Conservation (phyloP, 1,284 basidiomycete genomes). For the Cutaneotrichosporon mucoides region DNA sequence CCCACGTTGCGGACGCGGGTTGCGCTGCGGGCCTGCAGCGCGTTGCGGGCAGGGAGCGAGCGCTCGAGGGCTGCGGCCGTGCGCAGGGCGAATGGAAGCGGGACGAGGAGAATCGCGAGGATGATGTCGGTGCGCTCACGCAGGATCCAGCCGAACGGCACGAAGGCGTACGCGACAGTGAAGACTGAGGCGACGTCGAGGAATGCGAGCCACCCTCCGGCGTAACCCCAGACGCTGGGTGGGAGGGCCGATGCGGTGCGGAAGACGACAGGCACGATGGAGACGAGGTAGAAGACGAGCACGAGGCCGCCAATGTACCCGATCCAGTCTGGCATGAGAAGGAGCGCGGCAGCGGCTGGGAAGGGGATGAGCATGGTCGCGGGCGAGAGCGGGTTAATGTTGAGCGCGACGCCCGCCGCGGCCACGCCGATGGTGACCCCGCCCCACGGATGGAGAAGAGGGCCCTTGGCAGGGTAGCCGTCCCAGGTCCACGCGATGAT, state of each 20-base stretch:
- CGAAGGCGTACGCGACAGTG: slow-evolving; percentile 91
- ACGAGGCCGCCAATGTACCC: slow-evolving; percentile 69
- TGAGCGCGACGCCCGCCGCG: slow-evolving; percentile 51
- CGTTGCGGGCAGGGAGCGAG: slow-evolving; percentile 17
- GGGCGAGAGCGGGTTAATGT: neutral
- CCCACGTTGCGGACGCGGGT: slow-evolving; percentile 16
- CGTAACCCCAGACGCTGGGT: slow-evolving; percentile 55
- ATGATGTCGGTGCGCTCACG: slow-evolving; percentile 73
- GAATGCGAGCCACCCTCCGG: slow-evolving; percentile 62
- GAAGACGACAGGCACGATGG: slow-evolving; percentile 60
- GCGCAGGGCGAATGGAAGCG: slow-evolving; percentile 11
- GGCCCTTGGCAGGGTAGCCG: slow-evolving; percentile 74
- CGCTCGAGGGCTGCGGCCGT: slow-evolving; percentile 1
- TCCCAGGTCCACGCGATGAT: slow-evolving; percentile 89
- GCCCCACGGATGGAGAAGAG: slow-evolving; percentile 69
- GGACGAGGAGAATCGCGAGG: slow-evolving; percentile 29
- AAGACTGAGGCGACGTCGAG: slow-evolving; percentile 68
- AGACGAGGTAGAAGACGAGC: slow-evolving; percentile 65
- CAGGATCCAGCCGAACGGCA: slow-evolving; percentile 73
- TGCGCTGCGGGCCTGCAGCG: slow-evolving; percentile 18
- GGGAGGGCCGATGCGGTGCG: slow-evolving; percentile 44
- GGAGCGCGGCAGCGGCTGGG: slow-evolving; percentile 55
- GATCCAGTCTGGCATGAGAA: slow-evolving; percentile 63
- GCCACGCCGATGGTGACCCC: slow-evolving; percentile 66
- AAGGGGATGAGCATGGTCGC: slow-evolving; percentile 5